phyloP scores from a whole-genome alignment of 2,329 filamentous ascomycete species.

The Colletotrichum sp. region DNA sequence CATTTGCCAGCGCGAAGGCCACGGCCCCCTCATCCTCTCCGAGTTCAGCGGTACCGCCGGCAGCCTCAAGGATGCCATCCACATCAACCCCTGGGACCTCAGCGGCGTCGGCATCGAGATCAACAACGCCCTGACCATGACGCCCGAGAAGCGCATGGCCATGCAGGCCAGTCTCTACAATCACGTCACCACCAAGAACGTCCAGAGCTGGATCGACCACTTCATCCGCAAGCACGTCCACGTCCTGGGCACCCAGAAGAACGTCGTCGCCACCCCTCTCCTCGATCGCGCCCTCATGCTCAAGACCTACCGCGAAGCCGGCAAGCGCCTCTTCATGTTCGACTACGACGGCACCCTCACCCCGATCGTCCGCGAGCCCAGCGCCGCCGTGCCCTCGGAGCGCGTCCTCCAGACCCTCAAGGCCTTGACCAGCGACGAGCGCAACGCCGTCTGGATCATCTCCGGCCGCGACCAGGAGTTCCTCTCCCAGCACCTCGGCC shows the following conservation, averaged over 20 bases:
- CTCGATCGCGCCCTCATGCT: constrained; percentile 79
- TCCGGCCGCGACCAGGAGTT: constrained; percentile 94
- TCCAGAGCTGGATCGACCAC: constrained; percentile 83
- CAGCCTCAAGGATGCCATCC: constrained; percentile 83
- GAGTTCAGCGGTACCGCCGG: constrained; percentile 96
- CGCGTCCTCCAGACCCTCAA: constrained; percentile 82
- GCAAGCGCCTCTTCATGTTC: constrained; percentile 93
- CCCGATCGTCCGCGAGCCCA: constrained; percentile 91
- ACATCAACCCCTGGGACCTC: constrained; percentile 97
- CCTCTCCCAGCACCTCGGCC: constrained; percentile 88
- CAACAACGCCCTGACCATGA: constrained; percentile 81
- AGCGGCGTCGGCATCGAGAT: constrained; percentile 84
- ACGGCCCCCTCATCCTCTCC: constrained; percentile 89
- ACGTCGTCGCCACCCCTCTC: constrained; percentile 78
- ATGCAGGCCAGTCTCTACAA: constrained; percentile 80
- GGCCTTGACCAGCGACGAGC: constrained; percentile 77
- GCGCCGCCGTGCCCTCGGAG: constrained; percentile 86
- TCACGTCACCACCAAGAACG: constrained; percentile 85
- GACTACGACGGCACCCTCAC: constrained; percentile 98
- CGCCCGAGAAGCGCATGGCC: constrained; percentile 64
- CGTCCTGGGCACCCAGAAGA: constrained; percentile 79
- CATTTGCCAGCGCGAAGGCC: constrained; percentile 85
- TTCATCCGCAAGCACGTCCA: constrained; percentile 81
- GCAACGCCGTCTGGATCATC: constrained; percentile 97
- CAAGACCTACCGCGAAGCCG: constrained; percentile 74